Base-by-base conservation (phyloP, 257 asterid species). In the Prunella vulgaris region DNA sequence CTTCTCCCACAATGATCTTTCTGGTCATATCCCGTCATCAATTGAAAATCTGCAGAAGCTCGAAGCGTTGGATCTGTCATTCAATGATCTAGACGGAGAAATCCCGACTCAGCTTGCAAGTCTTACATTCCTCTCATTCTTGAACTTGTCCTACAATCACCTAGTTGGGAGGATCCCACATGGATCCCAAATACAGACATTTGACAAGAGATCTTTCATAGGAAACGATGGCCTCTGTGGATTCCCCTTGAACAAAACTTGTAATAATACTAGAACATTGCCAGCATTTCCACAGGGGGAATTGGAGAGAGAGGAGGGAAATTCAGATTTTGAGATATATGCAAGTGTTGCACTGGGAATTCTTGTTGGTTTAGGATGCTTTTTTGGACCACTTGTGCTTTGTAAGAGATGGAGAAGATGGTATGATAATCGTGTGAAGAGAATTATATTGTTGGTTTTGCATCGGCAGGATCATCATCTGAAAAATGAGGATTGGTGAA, bases 171-270 rank as follows among this genome's bases (percentile, higher is more conserved):
- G 18, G 20, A 85, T 90, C 10, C 93, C 96, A 0, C 7, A 1
- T 5, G 88, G 82, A 22, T 14, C 18, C 30, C 92, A 85, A 15
- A 27, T 86, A 9, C 75, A 66, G 28, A 84, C 89, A 27, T 87
- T 87, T 51, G 3, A 75, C 0, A 78, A 42, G 44, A 37, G 51
- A 64, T 87, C 88, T 2, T 87, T 28, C 18, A 0, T 22, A 5
- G 90, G 88, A 12, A 87, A 87, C 52, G 40, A 4, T 0, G 86
- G 81, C 51, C 80, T 89, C 0, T 84, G 96, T 6, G 87, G 95
- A 7, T 49, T 73, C 22, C 92, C 84, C 40, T 58, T 80, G 46
- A 73, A 42, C 37, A 72, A 3, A 59, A 71, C 60, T 9, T 82
- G 79, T 25, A 78, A 79, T 32, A 75, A 60, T 44, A 8, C 14